Evolutionary conservation across 2,329 filamentous ascomycete species (phyloP), one percentile per base, ranked within the genome.

Genomic region (Colletotrichum sansevieriae): DNA sequence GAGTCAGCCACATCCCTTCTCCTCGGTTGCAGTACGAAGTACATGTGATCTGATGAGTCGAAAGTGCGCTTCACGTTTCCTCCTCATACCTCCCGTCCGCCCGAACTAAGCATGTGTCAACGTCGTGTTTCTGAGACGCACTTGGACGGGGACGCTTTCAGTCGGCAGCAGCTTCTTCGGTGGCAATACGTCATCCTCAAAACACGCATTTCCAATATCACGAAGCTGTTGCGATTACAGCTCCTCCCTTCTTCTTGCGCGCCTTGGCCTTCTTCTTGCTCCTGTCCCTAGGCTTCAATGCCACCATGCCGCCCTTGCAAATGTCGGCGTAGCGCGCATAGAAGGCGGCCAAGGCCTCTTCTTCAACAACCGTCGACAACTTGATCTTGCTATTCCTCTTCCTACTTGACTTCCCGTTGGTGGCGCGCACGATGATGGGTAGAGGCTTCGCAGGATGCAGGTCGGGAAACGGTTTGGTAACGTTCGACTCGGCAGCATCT

Each of bases 281-380:
- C 76, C 94, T 88, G 81, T 98, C 95, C 73, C 96, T 87, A 77
- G 97, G 97, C 88, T 97, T 98, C 81, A 99, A 78, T 8, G 91
- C 90, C 56, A 88, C 86, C 94, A 98, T 98, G 6, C 94, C 94
- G 0, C 86, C 83, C 83, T 97, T 98, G 82, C 95, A 98, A 3
- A 94, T 86, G 73, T 98, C 96, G 22, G 94, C 95, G 82, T 98
- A 99, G 59, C 88, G 86, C 35, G 84, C 82, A 78, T 94, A 99
- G 77, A 99, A 99, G 0, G 79, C 83, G 62, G 97, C 94, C 11
- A 98, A 79, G 5, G 91, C 88, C 66, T 91, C 88, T 1, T 92
- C 88, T 63, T 91, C 86, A 1, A 98, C 94, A 0, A 97, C 80
- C 0, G 96, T 98, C 2, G 93, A 93, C 29, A 98, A 77, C 79